These are phyloP conservation scores for Quercus berberidifolia DNA, from an alignment of 306 rosid genomes.

Conservation along the genomic window DNA sequence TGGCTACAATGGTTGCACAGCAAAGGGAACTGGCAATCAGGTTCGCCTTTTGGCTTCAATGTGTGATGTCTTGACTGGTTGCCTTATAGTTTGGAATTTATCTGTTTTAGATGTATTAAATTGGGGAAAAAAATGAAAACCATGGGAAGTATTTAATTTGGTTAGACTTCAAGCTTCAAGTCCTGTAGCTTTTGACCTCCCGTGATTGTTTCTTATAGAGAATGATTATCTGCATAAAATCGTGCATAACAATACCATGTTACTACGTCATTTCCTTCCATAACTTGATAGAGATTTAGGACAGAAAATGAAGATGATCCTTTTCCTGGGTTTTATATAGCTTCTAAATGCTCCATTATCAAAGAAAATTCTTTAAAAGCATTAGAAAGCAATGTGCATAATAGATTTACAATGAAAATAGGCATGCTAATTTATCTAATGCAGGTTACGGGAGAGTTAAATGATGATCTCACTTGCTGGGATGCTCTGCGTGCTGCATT, in stretches of 20 bases:
- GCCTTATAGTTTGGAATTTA: too few species aligned
- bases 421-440: not conserved
- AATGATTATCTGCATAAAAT: not conserved
- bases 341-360: not conserved
- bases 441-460: constrained; percentile 75
- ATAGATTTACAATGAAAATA: not conserved
- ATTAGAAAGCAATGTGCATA: not conserved
- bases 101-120: too few species aligned
- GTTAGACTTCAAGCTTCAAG: too few species aligned
- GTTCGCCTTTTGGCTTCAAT: too few species aligned
- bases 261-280: not conserved
- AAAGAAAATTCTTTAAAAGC: not conserved
- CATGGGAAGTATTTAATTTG: too few species aligned
- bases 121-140: too few species aligned
- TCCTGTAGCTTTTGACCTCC: too few species aligned
- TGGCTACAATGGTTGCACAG: too few species aligned
- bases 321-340: not conserved
- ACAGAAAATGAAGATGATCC: not conserved
- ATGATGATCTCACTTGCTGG: constrained; percentile 13
- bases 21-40: too few species aligned
- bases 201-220: not conserved
- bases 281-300: not conserved
- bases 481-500: constrained; percentile 60
- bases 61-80: too few species aligned
- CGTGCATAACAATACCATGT: not conserved